Conservation (phyloP, 1,139 yeast genomes). For the Saccharomyces hybrid region DNA sequence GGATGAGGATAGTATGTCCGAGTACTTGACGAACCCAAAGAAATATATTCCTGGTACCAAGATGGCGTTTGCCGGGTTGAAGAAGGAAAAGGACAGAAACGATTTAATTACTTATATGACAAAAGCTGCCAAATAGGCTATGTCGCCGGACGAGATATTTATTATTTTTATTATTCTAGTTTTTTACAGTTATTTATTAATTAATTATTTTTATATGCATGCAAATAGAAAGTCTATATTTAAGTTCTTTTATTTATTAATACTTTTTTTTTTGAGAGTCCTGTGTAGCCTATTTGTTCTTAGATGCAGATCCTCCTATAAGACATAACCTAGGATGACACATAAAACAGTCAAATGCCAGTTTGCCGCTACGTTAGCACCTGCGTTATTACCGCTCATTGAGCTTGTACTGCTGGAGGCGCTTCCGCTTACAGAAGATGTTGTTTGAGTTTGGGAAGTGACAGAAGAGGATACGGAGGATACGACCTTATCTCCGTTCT, state of each 20-base stretch:
- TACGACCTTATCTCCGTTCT: background rate
- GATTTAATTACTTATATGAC: conserved; percentile 88
- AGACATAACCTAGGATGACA: background rate
- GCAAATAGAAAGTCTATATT: background rate
- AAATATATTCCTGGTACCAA: conserved; percentile 99
- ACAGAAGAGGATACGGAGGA: conserved; percentile 19
- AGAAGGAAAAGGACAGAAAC: conserved; percentile 98
- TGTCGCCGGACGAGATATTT: background rate
- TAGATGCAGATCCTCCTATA: background rate
- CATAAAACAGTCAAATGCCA: background rate
- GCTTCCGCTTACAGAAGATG: conserved; percentile 1
- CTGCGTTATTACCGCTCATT: background rate
- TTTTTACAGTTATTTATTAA: background rate
- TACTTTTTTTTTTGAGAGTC: background rate
- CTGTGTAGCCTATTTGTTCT: background rate
- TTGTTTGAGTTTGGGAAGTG: conserved; percentile 11
- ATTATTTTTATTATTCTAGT: background rate
- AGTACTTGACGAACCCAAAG: conserved; percentile 98
- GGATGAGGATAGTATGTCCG: conserved; percentile 82
- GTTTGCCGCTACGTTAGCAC: background rate
- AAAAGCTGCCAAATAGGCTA: conserved; percentile 57
- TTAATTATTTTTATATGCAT: background rate
- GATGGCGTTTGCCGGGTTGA: conserved; percentile 99
- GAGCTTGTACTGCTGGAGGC: conserved; percentile 4
- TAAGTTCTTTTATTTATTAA: background rate